phyloP scores from a whole-genome alignment of 2,329 filamentous ascomycete species.

The Phyllosticta paracitricarpa region DNA sequence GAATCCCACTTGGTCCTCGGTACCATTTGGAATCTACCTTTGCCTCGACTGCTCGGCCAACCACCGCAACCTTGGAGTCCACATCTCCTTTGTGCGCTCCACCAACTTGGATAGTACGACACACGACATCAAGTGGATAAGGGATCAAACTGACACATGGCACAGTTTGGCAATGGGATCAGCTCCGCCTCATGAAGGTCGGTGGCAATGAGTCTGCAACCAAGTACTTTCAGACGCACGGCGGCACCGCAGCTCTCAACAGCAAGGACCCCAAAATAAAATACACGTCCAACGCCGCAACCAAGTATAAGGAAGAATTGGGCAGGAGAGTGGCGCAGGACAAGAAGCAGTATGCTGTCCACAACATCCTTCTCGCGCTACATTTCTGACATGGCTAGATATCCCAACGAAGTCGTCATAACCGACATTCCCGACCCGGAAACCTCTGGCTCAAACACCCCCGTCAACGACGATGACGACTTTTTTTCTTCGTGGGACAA shows the following conservation, averaged over 20 bases:
- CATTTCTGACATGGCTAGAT: conserved; percentile 41
- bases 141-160: conserved; percentile 18
- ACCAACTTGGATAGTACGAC: conserved; percentile 93
- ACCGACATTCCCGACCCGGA: conserved; percentile 56
- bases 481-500: conserved; percentile 99
- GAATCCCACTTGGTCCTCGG: conserved; percentile 97
- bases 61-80: conserved; percentile 93
- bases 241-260: conserved; percentile 82
- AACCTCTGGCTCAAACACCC: conserved; percentile 58
- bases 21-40: conserved; percentile 93
- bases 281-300: conserved; percentile 86
- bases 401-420: conserved; percentile 76
- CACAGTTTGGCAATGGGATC: conserved; percentile 88
- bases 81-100: conserved; percentile 97
- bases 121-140: conserved; percentile 37
- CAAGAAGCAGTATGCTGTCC: conserved; percentile 61
- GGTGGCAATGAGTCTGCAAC: conserved; percentile 96
- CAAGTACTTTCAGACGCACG: conserved; percentile 96
- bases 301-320: conserved; percentile 96
- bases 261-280: conserved; percentile 97
- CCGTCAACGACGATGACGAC: conserved; percentile 80
- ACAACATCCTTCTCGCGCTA: conserved; percentile 9
- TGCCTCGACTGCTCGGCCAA: conserved; percentile 97
- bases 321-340: conserved; percentile 77
- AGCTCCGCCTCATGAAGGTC: conserved; percentile 94